These are phyloP conservation scores for Lactifluus pinguis DNA, from an alignment of 768 basidiomycete genomes.

Conservation along the genomic window DNA sequence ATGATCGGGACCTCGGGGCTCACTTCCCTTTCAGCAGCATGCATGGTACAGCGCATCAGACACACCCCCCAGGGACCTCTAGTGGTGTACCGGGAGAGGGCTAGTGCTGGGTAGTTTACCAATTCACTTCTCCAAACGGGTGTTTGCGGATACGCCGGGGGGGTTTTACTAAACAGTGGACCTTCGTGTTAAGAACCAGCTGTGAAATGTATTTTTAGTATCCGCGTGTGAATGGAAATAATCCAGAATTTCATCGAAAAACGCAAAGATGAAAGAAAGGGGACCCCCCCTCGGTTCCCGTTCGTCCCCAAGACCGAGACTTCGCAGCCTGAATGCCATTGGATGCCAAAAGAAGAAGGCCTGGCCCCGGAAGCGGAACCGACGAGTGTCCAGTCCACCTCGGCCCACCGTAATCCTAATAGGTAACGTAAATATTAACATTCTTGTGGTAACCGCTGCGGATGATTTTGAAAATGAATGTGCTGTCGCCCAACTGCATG, in stretches of 20 bases:
- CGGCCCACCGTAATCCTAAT: neutral
- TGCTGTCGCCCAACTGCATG: neutral
- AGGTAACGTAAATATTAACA: constrained; percentile 6
- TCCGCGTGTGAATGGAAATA: neutral
- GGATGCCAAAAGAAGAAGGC: neutral
- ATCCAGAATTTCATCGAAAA: neutral
- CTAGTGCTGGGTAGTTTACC: neutral
- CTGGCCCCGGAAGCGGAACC: neutral
- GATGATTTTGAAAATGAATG: neutral
- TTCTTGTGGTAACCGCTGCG: neutral
- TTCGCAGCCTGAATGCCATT: neutral
- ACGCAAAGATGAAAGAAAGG: neutral
- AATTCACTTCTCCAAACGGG: neutral
- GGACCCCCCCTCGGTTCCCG: neutral
- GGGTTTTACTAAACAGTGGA: too few relatives aligned
- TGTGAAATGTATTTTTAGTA: too few relatives aligned
- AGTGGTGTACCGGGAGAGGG: neutral
- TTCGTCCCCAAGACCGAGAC: neutral
- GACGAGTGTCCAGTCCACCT: neutral
- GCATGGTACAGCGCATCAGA: neutral
- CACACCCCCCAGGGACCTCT: neutral
- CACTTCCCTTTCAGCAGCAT: neutral
- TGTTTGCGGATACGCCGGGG: neutral
- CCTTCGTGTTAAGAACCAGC: too few relatives aligned
- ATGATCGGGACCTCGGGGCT: neutral